Evolutionary conservation across 495 filamentous ascomycete genomes (phyloP).

Genomic region (Podospora fimiseda): DNA sequence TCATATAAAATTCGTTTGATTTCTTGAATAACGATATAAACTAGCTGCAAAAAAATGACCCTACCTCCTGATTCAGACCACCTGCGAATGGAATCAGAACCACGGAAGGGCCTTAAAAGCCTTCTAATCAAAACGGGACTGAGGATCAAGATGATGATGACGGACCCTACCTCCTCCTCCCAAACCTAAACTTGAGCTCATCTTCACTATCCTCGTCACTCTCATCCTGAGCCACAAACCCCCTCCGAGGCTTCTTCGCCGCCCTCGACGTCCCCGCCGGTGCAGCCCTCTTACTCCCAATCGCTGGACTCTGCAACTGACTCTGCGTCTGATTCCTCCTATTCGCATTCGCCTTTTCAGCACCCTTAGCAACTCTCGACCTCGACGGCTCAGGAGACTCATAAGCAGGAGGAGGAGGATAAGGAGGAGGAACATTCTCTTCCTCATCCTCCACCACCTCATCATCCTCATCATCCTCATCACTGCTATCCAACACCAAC

Average conservation of each 20-base stretch:
- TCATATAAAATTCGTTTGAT: no score
- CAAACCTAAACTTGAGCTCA: slow-evolving; percentile 48
- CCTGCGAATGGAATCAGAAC: no score
- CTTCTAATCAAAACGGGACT: no score
- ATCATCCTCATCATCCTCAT: slow-evolving; percentile 28
- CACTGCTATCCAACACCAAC: slow-evolving; percentile 33
- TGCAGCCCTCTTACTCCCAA: slow-evolving; percentile 21
- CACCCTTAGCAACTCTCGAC: slow-evolving; percentile 24
- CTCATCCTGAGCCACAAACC: slow-evolving; percentile 26
- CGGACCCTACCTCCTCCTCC: slow-evolving; percentile 18
- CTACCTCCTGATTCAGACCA: no score
- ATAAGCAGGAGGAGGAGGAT: no score
- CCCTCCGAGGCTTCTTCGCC: slow-evolving; percentile 39
- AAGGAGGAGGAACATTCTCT: no score
- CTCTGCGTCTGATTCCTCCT: slow-evolving; percentile 15
- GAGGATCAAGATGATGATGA: no score
- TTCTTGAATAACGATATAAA: no score
- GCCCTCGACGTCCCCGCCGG: slow-evolving; percentile 29
- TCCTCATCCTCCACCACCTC: slow-evolving; percentile 1
- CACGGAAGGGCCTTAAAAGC: no score
- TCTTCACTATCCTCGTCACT: slow-evolving; percentile 45
- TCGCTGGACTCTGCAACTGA: slow-evolving; percentile 28
- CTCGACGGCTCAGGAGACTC: slow-evolving; percentile 21
- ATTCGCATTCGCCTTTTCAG: slow-evolving; percentile 21
- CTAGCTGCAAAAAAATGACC: no score